Conservation (phyloP, 2,329 filamentous ascomycete species). For the Monilinia fructigena region DNA sequence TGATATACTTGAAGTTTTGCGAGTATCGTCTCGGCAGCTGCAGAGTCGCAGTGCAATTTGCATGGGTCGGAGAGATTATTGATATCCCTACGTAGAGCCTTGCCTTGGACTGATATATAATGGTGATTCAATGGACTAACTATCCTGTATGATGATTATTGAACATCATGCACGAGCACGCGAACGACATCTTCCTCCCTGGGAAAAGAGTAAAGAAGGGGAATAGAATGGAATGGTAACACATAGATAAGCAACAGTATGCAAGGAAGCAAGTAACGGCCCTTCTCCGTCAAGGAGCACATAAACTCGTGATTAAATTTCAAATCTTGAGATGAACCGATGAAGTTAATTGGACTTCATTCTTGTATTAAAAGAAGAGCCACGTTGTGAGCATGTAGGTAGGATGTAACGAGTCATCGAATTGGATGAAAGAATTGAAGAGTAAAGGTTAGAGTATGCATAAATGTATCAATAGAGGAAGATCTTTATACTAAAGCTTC, state of each 20-base stretch:
- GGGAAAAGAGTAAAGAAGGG: background rate
- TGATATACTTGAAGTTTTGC: background rate
- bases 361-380: background rate
- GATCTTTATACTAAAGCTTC: conserved; percentile 17
- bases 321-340: background rate
- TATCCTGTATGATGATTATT: background rate
- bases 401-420: background rate
- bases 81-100: background rate
- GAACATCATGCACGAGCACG: no score
- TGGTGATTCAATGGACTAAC: background rate
- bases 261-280: background rate
- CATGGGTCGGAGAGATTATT: background rate
- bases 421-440: background rate
- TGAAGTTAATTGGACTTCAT: background rate
- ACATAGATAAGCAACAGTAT: conserved; percentile 14
- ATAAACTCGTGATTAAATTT: background rate
- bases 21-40: background rate
- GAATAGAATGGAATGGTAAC: conserved; percentile 6
- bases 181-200: background rate
- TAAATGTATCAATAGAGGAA: conserved; percentile 19
- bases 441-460: conserved; percentile 9
- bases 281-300: background rate
- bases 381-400: background rate
- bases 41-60: background rate
- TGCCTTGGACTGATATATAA: background rate